Base-by-base conservation (phyloP, 2,329 filamentous ascomycete genomes). In the Trichoderma simmonsii region DNA sequence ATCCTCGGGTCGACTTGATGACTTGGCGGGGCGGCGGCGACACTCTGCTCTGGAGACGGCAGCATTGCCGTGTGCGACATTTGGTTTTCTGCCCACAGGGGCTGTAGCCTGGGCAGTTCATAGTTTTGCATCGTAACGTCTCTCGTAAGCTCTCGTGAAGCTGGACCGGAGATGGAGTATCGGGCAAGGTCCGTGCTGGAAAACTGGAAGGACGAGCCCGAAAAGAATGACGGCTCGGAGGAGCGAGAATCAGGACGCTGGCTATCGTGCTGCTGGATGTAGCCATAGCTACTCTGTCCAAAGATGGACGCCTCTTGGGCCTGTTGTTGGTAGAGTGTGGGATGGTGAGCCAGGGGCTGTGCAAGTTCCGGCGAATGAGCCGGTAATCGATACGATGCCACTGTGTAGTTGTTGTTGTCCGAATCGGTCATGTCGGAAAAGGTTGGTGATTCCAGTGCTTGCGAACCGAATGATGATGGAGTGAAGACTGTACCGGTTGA, bases 341-440 rank as follows among this genome's bases (percentile, higher is more conserved):
- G 18, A 36, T 21, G 30, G 11, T 36, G 48, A 36, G 30, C 15
- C n/a, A 36, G n/a, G 48, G 63, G 30, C 11, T 66, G 63, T 14
- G 63, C 2, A 14, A 66, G 11, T 11, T 54, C 48, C 9, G 63
- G 63, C 2, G 63, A 66, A 21, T 54, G 30, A 15, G 28, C 30
- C 15, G 56, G 54, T 30, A 54, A 36, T 2, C 54, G 64, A 34
- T 36, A n/a, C 64, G 30, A 30, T 12, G 56, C 48, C 12, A 69
- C 12, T 15, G n/a, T 34, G 15, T 69, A 69, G 66, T 69, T 61
- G 56, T 69, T 69, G 26, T 28, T 28, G 8, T 61, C 56, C 12
- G 56, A 48, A 12, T 69, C 66, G n/a, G 56, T 14, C 36, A 43
- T 34, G 18, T 69, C 66, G 66, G 66, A 69, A 6, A 61, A 61